Percentiles rank a stretch among this genome's conserved stretches.
phyloP scores from a whole-genome alignment of 768 basidiomycete species.

The Agrocybe praecox region DNA sequence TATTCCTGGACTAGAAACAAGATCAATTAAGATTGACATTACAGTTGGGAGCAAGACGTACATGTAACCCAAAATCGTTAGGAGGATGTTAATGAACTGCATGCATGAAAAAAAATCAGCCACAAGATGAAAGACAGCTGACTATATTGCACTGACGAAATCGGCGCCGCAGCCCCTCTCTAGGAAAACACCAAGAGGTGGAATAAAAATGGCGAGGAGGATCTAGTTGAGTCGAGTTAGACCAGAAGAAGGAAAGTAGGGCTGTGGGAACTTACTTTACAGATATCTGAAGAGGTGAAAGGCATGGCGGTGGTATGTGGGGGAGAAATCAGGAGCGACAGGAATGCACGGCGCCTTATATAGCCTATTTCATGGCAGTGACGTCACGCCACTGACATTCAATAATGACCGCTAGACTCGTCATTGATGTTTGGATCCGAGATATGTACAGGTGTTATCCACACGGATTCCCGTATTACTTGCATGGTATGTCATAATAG shows the following conservation, averaged over 20 bases:
- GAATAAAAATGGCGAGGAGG: constrained; percentile 67
- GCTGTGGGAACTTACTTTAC: constrained; percentile 54
- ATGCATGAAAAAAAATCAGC: constrained; percentile 3
- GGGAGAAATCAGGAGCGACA: background rate
- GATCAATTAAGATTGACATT: background rate
- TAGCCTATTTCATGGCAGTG: constrained; percentile 8
- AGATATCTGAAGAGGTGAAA: constrained; percentile 73
- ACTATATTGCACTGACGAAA: constrained; percentile 48
- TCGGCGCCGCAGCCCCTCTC: constrained; percentile 85
- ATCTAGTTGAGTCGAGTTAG: constrained; percentile 35
- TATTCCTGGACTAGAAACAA: constrained; percentile 64
- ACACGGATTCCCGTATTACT: too few species aligned
- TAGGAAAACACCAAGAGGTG: constrained; percentile 87
- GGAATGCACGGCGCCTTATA: background rate
- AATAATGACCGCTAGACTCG: background rate
- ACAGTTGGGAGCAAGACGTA: constrained; percentile 35
- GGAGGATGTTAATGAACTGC: constrained; percentile 71
- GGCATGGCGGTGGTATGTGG: constrained; percentile 44
- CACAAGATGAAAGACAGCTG: constrained; percentile 3
- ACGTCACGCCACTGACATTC: background rate
- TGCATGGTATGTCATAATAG: too few species aligned
- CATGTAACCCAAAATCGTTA: constrained; percentile 83
- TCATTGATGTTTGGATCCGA: too few species aligned
- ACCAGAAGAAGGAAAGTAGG: constrained; percentile 3
- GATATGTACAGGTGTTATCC: too few species aligned